Evolutionary conservation across 176 grass and related monocot species (phyloP).

Genomic region (Triticum timopheevii): DNA sequence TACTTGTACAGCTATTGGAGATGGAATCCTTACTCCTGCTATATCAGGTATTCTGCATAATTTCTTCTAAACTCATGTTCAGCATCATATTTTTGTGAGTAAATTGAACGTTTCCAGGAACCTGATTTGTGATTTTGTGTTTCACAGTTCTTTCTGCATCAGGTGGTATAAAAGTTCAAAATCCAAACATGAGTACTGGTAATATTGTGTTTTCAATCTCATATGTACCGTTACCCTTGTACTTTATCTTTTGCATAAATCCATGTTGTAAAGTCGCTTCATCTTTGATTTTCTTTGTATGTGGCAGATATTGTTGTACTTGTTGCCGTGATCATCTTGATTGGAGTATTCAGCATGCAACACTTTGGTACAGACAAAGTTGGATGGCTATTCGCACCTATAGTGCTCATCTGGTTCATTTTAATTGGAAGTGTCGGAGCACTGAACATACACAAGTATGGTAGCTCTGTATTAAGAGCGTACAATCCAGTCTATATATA

Average conservation of each 20-base stretch:
- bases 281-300: slow-evolving; percentile 33
- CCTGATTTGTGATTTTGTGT: slow-evolving; percentile 16
- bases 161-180: slow-evolving; percentile 87
- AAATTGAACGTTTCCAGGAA: slow-evolving; percentile 24
- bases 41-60: slow-evolving; percentile 74
- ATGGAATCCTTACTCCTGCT: slow-evolving; percentile 98
- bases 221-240: background rate
- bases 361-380: slow-evolving; percentile 97
- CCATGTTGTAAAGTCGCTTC: slow-evolving; percentile 7
- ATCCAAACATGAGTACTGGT: slow-evolving; percentile 69
- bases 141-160: slow-evolving; percentile 96
- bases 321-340: slow-evolving; percentile 87
- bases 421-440: slow-evolving; percentile 84
- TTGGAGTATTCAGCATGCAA: slow-evolving; percentile 98
- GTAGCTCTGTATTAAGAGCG: slow-evolving; percentile 76
- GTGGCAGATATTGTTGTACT: slow-evolving; percentile 85
- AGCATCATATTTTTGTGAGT: background rate
- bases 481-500: slow-evolving; percentile 87
- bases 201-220: slow-evolving; percentile 9
- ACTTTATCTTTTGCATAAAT: slow-evolving; percentile 9
- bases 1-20: slow-evolving; percentile 99
- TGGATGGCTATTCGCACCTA: slow-evolving; percentile 93
- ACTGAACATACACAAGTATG: slow-evolving; percentile 83
- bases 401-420: slow-evolving; percentile 95
- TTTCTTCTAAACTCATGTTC: background rate